A percentile compares a stretch with the other conserved stretches of the same genome.
These are phyloP conservation scores for Eucalyptus virginea DNA, from an alignment of 345 rosid genomes.

Conservation along the genomic window DNA sequence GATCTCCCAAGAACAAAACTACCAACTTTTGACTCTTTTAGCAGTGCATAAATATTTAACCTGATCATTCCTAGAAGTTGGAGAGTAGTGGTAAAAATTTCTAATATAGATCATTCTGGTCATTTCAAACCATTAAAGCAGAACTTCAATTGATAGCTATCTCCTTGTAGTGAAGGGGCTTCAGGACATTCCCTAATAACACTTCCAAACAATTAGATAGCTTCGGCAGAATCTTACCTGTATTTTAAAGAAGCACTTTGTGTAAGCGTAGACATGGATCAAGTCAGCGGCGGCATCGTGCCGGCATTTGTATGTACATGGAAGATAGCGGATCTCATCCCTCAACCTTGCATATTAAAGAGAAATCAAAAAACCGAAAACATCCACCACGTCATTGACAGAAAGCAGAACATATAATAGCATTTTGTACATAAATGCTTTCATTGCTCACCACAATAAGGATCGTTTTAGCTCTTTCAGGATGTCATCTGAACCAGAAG, in stretches of 20 bases:
- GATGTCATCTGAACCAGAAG: conserved; percentile 52
- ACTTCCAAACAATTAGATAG: background rate
- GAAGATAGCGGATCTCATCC: conserved; percentile 81
- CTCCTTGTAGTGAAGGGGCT: background rate
- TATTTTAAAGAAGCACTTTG: conserved; percentile 73
- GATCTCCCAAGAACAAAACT: background rate
- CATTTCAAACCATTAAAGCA: background rate
- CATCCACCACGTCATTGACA: background rate
- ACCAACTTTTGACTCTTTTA: background rate
- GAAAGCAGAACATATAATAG: background rate
- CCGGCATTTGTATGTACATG: conserved; percentile 87
- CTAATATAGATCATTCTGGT: background rate
- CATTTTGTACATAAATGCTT: background rate
- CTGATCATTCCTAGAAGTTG: background rate
- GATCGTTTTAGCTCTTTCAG: conserved; percentile 72
- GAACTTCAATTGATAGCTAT: background rate
- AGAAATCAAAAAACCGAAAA: background rate
- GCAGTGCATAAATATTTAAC: background rate
- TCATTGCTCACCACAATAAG: conserved; percentile 67
- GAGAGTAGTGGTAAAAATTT: background rate
- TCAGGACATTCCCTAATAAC: background rate
- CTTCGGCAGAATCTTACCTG: conserved; percentile 30
- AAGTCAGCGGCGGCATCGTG: conserved; percentile 99
- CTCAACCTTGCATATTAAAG: conserved; percentile 58
- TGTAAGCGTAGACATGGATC: conserved; percentile 86